phyloP scores from a whole-genome alignment of 352 stramenopile species.

The Phytophthora pluvialis region DNA sequence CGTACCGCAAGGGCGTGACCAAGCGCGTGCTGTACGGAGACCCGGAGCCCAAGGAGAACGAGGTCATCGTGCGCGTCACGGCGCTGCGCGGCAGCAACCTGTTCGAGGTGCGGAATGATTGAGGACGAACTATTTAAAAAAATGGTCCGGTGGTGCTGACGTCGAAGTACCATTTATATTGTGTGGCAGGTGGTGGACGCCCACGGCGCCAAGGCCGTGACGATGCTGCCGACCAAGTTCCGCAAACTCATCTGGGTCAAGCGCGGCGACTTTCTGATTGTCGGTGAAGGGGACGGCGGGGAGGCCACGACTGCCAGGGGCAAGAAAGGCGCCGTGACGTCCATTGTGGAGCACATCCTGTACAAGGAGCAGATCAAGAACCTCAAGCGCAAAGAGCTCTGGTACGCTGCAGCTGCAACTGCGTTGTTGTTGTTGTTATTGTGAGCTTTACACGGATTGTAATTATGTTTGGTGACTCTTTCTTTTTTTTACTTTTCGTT shows the following conservation, averaged over 20 bases:
- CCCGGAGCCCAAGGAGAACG: conserved; percentile 89
- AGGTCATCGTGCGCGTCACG: conserved; percentile 93
- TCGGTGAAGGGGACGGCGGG: conserved; percentile 73
- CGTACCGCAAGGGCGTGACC: conserved; percentile 94
- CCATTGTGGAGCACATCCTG: conserved; percentile 96
- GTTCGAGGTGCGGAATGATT: conserved; percentile 89
- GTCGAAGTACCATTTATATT: neutral
- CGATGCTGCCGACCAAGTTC: conserved; percentile 98
- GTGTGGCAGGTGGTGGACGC: conserved; percentile 61
- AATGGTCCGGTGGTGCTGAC: conserved; percentile 1
- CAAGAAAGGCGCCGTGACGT: conserved; percentile 91
- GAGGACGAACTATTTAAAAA: neutral
- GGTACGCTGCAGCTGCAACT: conserved; percentile 49
- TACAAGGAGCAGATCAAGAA: conserved; percentile 99
- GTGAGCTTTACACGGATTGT: too few species aligned
- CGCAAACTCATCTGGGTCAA: conserved; percentile 99
- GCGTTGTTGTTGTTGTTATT: too few species aligned
- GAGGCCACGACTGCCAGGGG: conserved; percentile 78
- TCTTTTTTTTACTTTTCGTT: conserved; percentile 1
- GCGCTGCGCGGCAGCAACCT: conserved; percentile 95
- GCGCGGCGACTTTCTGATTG: conserved; percentile 96
- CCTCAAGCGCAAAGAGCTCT: conserved; percentile 94
- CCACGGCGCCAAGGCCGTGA: conserved; percentile 74
- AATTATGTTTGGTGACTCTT: neutral
- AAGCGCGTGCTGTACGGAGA: conserved; percentile 91